Conservation (phyloP, 179 eudicot species). For the Beta corolliflora region DNA sequence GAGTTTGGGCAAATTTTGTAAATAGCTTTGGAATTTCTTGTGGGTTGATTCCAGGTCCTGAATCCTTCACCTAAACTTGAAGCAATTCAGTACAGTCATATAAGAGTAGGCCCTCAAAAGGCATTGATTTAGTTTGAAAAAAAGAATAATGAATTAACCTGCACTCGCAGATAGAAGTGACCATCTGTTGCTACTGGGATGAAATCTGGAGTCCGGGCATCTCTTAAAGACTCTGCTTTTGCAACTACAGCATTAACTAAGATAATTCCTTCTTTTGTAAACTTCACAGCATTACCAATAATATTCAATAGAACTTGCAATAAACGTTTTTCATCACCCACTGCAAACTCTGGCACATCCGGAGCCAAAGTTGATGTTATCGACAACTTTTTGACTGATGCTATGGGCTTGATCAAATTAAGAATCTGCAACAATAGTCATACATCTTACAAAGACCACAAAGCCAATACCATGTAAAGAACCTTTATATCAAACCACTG, state of each 20-base stretch:
- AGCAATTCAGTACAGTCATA: conserved; percentile 18
- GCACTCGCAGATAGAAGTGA: conserved; percentile 74
- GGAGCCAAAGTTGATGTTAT: conserved; percentile 56
- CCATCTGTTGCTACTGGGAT: conserved; percentile 59
- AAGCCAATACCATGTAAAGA: not conserved
- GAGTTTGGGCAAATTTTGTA: conserved; percentile 62
- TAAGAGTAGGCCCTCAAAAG: not conserved
- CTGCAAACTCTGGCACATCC: conserved; percentile 74
- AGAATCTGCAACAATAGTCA: conserved; percentile 55
- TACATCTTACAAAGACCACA: conserved; percentile 15
- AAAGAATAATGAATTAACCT: conserved; percentile 43
- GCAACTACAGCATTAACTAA: conserved; percentile 57
- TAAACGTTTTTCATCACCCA: conserved; percentile 90
- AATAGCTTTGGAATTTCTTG: conserved; percentile 71
- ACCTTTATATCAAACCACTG: not conserved
- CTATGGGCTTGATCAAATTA: conserved; percentile 77
- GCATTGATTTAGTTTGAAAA: not conserved
- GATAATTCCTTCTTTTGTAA: conserved; percentile 83
- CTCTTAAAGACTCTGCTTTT: conserved; percentile 62
- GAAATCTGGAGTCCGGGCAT: conserved; percentile 67
- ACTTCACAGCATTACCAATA: conserved; percentile 90
- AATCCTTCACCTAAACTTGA: conserved; percentile 62
- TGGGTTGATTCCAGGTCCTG: conserved; percentile 63
- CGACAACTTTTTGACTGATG: conserved; percentile 68
- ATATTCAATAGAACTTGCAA: conserved; percentile 80